A percentile compares a stretch with the other conserved stretches of the same genome.
Conservation (phyloP, 768 basidiomycete genomes). For the Gymnopilus junonius region DNA sequence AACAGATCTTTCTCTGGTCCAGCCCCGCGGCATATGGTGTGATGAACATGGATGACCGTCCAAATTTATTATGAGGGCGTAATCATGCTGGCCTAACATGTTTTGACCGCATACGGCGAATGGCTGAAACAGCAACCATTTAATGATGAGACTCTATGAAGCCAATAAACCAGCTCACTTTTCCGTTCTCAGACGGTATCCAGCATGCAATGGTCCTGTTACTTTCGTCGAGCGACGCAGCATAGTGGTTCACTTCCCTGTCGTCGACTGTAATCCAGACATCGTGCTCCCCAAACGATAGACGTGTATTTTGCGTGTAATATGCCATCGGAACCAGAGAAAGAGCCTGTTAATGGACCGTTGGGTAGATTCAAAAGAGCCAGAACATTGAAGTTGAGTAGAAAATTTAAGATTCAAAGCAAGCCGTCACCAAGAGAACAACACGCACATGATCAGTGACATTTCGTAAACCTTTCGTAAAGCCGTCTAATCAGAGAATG, state of each 20-base stretch:
- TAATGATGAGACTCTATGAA: not conserved
- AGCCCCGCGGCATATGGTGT: not conserved
- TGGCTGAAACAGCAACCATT: not conserved
- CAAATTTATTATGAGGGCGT: not conserved
- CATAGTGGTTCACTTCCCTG: not conserved
- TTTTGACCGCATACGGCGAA: not conserved
- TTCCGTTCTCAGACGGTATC: conserved; percentile 10
- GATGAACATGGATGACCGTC: not conserved
- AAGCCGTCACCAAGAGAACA: not conserved
- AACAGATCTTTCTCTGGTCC: not conserved
- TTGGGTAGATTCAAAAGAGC: no score
- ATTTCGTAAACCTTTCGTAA: not conserved
- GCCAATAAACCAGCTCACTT: not conserved
- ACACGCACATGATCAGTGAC: not conserved
- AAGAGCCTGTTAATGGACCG: no score
- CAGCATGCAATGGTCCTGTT: not conserved
- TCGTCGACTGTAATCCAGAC: conserved; percentile 6
- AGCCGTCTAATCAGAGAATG: no score
- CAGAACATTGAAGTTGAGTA: not conserved
- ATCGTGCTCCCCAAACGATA: not conserved
- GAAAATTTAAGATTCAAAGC: not conserved
- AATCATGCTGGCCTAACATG: not conserved
- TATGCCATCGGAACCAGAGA: no score
- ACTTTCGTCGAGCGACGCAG: not conserved
- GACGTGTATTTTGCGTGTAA: not conserved